phyloP scores from a whole-genome alignment of 2,329 filamentous ascomycete species.

The Aspergillus tanneri region DNA sequence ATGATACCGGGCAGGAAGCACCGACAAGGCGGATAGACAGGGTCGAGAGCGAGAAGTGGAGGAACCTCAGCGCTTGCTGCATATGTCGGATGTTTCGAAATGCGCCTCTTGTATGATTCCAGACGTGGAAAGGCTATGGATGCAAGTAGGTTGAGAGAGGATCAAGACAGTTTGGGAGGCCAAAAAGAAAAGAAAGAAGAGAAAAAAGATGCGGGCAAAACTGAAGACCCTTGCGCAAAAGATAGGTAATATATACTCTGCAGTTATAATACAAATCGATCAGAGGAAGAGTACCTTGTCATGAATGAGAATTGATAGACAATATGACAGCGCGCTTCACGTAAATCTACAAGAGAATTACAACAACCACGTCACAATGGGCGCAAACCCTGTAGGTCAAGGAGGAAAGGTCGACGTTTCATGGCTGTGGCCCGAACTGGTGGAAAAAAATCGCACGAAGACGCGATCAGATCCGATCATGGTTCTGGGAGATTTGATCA shows the following conservation, averaged over 20 bases:
- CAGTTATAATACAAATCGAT: neutral
- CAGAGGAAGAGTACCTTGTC: neutral
- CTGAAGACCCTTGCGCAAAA: neutral
- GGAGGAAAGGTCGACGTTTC: conserved; percentile 5
- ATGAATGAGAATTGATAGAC: conserved; percentile 2
- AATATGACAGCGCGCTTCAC: conserved; percentile 7
- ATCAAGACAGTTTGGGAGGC: conserved; percentile 2
- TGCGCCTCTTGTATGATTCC: conserved; percentile 12
- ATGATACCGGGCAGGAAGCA: conserved; percentile 18
- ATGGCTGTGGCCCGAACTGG: conserved; percentile 5
- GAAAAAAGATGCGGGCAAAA: neutral
- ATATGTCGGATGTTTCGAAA: conserved; percentile 14
- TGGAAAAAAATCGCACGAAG: conserved; percentile 10
- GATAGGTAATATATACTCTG: no score
- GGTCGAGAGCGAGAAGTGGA: conserved; percentile 12
- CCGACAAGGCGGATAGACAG: conserved; percentile 20
- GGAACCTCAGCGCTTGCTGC: conserved; percentile 21
- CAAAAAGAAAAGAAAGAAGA: conserved; percentile 1
- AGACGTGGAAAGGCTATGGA: conserved; percentile 14
- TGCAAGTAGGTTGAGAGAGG: neutral
- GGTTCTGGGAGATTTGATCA: conserved; percentile 11
- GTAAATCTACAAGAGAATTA: conserved; percentile 12
- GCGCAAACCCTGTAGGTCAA: conserved; percentile 8
- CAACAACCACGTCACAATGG: conserved; percentile 16
- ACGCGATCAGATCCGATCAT: conserved; percentile 18